These are phyloP conservation scores for Malassezia arunalokei DNA, from an alignment of 1,284 basidiomycete species.

Conservation along the genomic window DNA sequence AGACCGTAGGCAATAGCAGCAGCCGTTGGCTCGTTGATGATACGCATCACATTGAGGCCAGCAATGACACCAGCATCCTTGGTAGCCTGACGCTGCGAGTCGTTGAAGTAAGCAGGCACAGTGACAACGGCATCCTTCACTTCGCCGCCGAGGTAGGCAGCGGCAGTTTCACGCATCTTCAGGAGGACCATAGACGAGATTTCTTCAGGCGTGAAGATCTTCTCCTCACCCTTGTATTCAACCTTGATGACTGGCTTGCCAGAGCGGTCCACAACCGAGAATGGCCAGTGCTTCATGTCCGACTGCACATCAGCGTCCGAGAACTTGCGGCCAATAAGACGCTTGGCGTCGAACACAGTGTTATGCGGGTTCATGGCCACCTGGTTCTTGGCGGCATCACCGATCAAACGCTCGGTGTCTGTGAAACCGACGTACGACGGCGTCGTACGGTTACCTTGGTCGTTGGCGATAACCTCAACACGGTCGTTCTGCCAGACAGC, in stretches of 20 bases:
- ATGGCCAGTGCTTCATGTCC: slow-evolving; percentile 90
- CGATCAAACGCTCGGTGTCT: slow-evolving; percentile 82
- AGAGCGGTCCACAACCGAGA: slow-evolving; percentile 67
- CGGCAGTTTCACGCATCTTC: slow-evolving; percentile 98
- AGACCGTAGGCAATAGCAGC: slow-evolving; percentile 91
- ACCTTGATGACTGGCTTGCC: slow-evolving; percentile 82
- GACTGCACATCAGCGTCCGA: slow-evolving; percentile 77
- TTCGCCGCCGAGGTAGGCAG: slow-evolving; percentile 77
- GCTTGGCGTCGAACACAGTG: slow-evolving; percentile 70
- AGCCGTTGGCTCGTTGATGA: slow-evolving; percentile 91
- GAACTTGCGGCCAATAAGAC: slow-evolving; percentile 76
- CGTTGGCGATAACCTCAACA: slow-evolving; percentile 81
- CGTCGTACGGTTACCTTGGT: slow-evolving; percentile 93
- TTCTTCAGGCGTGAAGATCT: slow-evolving; percentile 90
- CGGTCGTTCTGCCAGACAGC: slow-evolving; percentile 98
- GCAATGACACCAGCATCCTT: slow-evolving; percentile 85
- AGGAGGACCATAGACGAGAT: slow-evolving; percentile 91
- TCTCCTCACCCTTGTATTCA: slow-evolving; percentile 77
- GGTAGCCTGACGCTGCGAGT: slow-evolving; percentile 87
- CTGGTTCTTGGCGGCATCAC: slow-evolving; percentile 87
- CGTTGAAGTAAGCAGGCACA: slow-evolving; percentile 95
- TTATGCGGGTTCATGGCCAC: slow-evolving; percentile 55
- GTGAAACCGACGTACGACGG: slow-evolving; percentile 53
- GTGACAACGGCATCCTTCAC: slow-evolving; percentile 76
- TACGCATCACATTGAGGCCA: slow-evolving; percentile 82